Conservation (phyloP, 176 grass and related monocot genomes). For the Stipa capillata region DNA sequence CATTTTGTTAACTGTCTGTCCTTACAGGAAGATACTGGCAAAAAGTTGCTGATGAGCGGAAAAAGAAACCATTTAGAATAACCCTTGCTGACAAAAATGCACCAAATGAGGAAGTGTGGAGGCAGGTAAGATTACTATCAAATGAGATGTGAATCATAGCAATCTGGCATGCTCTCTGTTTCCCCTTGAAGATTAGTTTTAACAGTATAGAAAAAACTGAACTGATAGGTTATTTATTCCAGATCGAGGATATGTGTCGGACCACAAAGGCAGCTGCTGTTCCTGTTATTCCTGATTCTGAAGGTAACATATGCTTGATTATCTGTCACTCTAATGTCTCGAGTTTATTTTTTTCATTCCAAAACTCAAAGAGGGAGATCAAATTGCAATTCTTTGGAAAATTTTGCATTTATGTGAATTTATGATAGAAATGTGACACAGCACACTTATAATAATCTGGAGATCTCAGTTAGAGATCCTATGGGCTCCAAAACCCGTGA, state of each 20-base stretch:
- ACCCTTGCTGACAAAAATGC: constrained; percentile 99
- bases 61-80: constrained; percentile 85
- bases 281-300: constrained; percentile 89
- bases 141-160: not conserved
- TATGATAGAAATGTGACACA: not conserved
- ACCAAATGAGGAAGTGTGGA: constrained; percentile 98
- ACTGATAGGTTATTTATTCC: constrained; percentile 30
- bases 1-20: constrained; percentile 13
- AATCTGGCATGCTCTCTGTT: not conserved
- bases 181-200: constrained; percentile 1
- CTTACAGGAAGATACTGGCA: constrained; percentile 89
- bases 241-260: constrained; percentile 91
- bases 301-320: constrained; percentile 50
- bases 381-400: not conserved
- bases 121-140: constrained; percentile 47
- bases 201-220: constrained; percentile 5
- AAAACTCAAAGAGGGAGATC: not conserved
- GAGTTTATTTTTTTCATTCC: not conserved
- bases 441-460: not conserved
- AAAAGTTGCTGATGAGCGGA: constrained; percentile 77
- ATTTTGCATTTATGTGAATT: not conserved
- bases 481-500: not conserved
- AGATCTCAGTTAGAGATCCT: not conserved
- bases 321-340: not conserved
- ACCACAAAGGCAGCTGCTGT: constrained; percentile 66